Evolutionary conservation across 202 grass and related monocot genomes (phyloP), one percentile per base, ranked within the genome.

Genomic region (Zizania palustris): DNA sequence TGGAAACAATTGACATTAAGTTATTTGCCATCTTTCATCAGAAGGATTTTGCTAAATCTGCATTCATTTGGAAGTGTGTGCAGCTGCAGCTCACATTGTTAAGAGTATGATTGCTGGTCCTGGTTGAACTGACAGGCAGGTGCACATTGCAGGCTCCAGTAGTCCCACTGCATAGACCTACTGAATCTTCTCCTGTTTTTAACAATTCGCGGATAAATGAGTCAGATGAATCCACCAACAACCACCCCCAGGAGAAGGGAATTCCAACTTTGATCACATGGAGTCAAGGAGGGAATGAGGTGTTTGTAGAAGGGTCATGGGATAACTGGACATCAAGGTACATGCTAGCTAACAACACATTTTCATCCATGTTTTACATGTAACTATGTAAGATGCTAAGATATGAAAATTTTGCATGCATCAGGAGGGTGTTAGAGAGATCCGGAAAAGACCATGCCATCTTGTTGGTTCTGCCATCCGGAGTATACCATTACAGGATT

Each of bases 301-400:
- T 99, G 28, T 67, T 83, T 68, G 83, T 99, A 42, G 87, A 99
- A 90, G 96, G 96, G 61, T 96, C 96, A 34, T 99, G 96, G 96
- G 92, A 99, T 79, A 91, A 93, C 83, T 99, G 96, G 96, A 89
- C 87, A 65, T 80, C 83, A 50, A 97, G 88, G 93, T 96, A 80
- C 57, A 28, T 84, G 28, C 28, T 28, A 28, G 28, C 28, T 21
- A 44, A 65, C 61, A 33, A 19, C 0, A 37, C 16, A 81, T 77
- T 54, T 71, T 53, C 15, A 28, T 33, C 15, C 14, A 4, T 8
- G 11, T 79, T 73, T 37, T 12, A 60, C 7, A 49, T 28, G 28
- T 28, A 28, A 28, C 28, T 28, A 28, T 65, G 9, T 46, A 18
- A 59, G 10, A 56, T 71, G 56, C 70, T 70, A 49, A 83, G 82